phyloP scores from a whole-genome alignment of 306 rosid species.

The Vachellia collinsii region DNA sequence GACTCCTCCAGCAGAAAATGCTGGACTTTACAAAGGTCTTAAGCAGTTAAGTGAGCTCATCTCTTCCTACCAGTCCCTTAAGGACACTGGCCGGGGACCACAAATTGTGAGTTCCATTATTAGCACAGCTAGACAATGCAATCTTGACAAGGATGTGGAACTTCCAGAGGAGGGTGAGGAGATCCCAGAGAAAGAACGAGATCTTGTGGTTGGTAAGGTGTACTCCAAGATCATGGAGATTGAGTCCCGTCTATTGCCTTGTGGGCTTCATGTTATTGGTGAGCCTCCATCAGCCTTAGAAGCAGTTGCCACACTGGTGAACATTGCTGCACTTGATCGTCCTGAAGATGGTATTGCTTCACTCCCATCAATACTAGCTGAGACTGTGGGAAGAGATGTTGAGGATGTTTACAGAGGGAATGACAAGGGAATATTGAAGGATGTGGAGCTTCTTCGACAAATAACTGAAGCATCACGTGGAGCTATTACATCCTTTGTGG shows the following conservation, averaged over 20 bases:
- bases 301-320: conserved; percentile 96
- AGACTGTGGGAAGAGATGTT: conserved; percentile 82
- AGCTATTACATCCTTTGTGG: conserved; percentile 78
- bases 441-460: conserved; percentile 93
- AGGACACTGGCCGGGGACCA: conserved; percentile 92
- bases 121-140: conserved; percentile 95
- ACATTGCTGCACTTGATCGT: conserved; percentile 94
- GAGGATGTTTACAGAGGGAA: conserved; percentile 84
- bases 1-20: conserved; percentile 99
- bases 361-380: conserved; percentile 82
- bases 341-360: conserved; percentile 81
- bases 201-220: conserved; percentile 89
- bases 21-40: conserved; percentile 98
- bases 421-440: conserved; percentile 87
- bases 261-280: conserved; percentile 96
- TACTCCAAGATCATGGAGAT: conserved; percentile 98
- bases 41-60: conserved; percentile 96
- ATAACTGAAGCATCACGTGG: conserved; percentile 90
- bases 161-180: conserved; percentile 86
- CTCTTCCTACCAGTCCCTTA: conserved; percentile 92
- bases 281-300: conserved; percentile 99
- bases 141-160: conserved; percentile 95
- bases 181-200: conserved; percentile 83
- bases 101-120: conserved; percentile 98
- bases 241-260: conserved; percentile 91